These are phyloP conservation scores for Cercis canadensis DNA, from an alignment of 306 rosid species.

Conservation along the genomic window DNA sequence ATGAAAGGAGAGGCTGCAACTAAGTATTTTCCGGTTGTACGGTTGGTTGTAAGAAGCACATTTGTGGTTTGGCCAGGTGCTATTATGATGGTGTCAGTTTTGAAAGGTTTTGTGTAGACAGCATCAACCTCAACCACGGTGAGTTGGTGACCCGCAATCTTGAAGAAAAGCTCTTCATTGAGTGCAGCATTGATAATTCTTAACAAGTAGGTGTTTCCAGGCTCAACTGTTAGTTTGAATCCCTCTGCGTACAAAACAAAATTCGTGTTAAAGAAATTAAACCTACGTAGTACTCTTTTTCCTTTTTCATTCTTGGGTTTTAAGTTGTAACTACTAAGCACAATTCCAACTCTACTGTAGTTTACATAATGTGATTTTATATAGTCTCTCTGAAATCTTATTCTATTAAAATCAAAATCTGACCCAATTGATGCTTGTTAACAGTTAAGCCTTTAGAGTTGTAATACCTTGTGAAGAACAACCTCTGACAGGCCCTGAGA, in stretches of 20 bases:
- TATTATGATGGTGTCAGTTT: slow-evolving; percentile 65
- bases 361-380: too few relatives aligned
- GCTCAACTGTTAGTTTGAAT: slow-evolving; percentile 52
- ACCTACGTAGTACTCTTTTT: not conserved
- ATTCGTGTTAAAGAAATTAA: not conserved
- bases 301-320: not conserved
- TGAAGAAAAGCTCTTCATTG: slow-evolving; percentile 85
- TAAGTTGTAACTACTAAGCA: too few relatives aligned
- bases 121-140: slow-evolving; percentile 90
- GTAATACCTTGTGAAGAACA: slow-evolving; percentile 64
- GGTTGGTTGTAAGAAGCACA: slow-evolving; percentile 62
- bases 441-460: not conserved
- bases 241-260: slow-evolving; percentile 47
- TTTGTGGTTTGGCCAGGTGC: slow-evolving; percentile 94
- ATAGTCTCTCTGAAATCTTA: too few relatives aligned
- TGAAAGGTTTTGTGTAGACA: slow-evolving; percentile 74
- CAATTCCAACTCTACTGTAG: too few relatives aligned
- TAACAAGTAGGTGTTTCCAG: slow-evolving; percentile 65
- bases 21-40: slow-evolving; percentile 51
- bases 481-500: slow-evolving; percentile 52
- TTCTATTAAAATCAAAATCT: too few relatives aligned
- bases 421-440: too few relatives aligned
- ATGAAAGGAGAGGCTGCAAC: slow-evolving; percentile 67
- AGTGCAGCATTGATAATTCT: slow-evolving; percentile 89
- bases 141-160: slow-evolving; percentile 72